Percentiles rank a stretch among this genome's conserved stretches.
Evolutionary conservation across 2,329 filamentous ascomycete genomes (phyloP).

Genomic region (Calonectria henricotiae): DNA sequence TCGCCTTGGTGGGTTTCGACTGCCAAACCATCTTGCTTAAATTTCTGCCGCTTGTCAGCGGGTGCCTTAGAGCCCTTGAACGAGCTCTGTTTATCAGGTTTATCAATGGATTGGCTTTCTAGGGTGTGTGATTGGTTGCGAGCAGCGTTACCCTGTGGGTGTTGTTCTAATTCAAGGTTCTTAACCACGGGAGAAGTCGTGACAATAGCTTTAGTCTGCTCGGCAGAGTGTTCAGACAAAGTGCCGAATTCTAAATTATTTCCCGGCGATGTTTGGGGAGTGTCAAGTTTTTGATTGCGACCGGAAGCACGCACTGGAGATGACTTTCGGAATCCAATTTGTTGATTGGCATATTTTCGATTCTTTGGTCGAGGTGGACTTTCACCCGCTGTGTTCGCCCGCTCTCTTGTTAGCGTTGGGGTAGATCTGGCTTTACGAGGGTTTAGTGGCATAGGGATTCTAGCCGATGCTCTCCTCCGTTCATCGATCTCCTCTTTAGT

Average conservation of each 20-base stretch:
- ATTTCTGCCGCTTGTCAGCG: not conserved
- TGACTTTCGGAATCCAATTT: conserved; percentile 32
- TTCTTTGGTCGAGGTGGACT: not conserved
- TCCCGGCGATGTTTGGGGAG: conserved; percentile 29
- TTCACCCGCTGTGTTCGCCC: conserved; percentile 10
- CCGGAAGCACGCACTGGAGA: conserved; percentile 16
- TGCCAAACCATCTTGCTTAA: not conserved
- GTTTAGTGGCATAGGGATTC: conserved; percentile 56
- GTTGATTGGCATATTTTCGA: conserved; percentile 30
- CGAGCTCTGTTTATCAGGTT: not conserved
- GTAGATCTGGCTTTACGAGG: conserved; percentile 42
- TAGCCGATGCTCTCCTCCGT: conserved; percentile 56
- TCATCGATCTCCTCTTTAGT: conserved; percentile 55
- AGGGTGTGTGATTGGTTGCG: too few relatives aligned
- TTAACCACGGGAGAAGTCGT: too few relatives aligned
- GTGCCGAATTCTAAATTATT: not conserved
- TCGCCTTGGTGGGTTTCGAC: conserved; percentile 17
- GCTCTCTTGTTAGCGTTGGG: conserved; percentile 28
- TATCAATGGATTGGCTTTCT: not conserved
- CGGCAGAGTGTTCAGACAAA: not conserved
- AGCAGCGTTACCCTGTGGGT: not conserved
- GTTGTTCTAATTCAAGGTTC: not conserved
- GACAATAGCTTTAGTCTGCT: not conserved
- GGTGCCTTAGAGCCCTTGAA: not conserved
- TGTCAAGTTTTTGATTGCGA: conserved; percentile 23